These are phyloP conservation scores for Vigna trinervia DNA, from an alignment of 306 rosid species.

Conservation along the genomic window DNA sequence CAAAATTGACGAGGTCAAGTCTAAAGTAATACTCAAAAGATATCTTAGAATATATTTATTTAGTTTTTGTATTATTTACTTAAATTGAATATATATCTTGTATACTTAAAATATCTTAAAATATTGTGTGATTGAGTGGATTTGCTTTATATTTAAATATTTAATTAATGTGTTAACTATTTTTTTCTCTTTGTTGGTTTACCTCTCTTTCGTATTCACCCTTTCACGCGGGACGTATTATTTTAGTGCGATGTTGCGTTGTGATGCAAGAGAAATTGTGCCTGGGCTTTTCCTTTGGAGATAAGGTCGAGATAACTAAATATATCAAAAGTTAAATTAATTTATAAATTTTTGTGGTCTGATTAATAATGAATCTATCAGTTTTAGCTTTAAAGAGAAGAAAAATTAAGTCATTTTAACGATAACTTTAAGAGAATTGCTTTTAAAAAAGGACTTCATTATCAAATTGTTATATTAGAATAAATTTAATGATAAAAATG, in stretches of 20 bases:
- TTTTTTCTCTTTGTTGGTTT: no score
- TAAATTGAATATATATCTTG: not conserved
- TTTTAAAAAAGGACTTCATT: no score
- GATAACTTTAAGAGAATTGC: no score
- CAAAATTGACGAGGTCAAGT: not conserved
- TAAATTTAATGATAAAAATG: no score
- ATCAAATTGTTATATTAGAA: no score
- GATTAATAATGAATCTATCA: not conserved
- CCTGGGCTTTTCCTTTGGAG: not conserved
- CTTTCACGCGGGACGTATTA: not conserved
- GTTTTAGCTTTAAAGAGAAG: not conserved
- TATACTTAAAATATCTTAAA: not conserved
- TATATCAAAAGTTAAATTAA: not conserved
- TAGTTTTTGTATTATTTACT: not conserved
- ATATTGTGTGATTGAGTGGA: not conserved
- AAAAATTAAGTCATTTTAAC: no score
- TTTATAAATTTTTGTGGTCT: not conserved
- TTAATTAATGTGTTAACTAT: not conserved
- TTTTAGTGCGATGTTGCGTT: not conserved
- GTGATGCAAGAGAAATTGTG: not conserved
- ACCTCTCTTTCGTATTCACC: not conserved
- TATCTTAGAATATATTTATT: not conserved
- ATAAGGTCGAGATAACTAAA: not conserved
- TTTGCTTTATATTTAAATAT: no score
- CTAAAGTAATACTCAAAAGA: not conserved